A percentile compares a stretch with the other conserved stretches of the same genome.
These are phyloP conservation scores for Tetratostichococcus sp. DNA, from an alignment of 139 green algal genomes.

Conservation along the genomic window DNA sequence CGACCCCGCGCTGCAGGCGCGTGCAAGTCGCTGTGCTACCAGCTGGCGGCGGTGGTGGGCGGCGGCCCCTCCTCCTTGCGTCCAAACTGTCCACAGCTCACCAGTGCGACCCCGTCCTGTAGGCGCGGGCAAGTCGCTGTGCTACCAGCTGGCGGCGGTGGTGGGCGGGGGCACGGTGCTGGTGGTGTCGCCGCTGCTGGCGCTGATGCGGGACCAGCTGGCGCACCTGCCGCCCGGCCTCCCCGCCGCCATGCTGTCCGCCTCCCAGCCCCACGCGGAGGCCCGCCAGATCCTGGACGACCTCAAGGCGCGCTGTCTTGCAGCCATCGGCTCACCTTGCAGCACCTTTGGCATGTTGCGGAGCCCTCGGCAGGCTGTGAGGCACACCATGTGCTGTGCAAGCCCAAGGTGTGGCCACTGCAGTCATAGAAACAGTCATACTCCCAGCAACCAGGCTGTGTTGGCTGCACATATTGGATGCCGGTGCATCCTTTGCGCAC, in stretches of 20 bases:
- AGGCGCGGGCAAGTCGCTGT: conserved; percentile 84
- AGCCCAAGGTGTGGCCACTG: too few species aligned
- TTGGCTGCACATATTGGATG: too few species aligned
- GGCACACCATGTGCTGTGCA: too few species aligned
- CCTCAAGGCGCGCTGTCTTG: conserved; percentile 14
- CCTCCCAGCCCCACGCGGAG: conserved; percentile 38
- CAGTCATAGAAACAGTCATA: background rate
- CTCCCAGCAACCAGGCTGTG: too few species aligned
- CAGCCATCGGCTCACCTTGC: background rate
- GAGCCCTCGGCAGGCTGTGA: too few species aligned
- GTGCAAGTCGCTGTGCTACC: too few species aligned
- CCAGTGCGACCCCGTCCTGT: too few species aligned
- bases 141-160: conserved; percentile 86
- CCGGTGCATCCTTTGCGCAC: background rate
- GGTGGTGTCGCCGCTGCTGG: conserved; percentile 87
- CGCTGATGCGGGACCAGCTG: conserved; percentile 92
- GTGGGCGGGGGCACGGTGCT: conserved; percentile 72
- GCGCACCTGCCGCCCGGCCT: conserved; percentile 62
- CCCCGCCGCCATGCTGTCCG: conserved; percentile 70
- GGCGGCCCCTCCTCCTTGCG: too few species aligned
- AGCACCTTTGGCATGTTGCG: too few species aligned
- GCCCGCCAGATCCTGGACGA: conserved; percentile 25
- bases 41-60: too few species aligned
- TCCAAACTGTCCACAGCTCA: too few species aligned
- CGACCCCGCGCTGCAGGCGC: too few species aligned